A percentile compares a stretch with the other conserved stretches of the same genome.
phyloP scores from a whole-genome alignment of 2,329 filamentous ascomycete species.

The Neoscytalidium dimidiatum region DNA sequence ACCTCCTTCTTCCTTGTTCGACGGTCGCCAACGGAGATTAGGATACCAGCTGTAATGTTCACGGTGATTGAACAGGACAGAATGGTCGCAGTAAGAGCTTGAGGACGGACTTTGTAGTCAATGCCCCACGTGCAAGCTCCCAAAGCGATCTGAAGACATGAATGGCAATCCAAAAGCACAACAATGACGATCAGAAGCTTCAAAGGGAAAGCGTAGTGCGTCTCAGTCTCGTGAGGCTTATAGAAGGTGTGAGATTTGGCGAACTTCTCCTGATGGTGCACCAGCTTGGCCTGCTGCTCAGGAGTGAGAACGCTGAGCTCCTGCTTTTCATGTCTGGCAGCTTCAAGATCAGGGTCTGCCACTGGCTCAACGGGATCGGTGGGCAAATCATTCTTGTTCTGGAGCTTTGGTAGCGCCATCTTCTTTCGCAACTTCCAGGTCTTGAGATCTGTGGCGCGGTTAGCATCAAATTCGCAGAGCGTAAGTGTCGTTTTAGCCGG shows the following conservation, averaged over 20 bases:
- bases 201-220: slow-evolving; percentile 74
- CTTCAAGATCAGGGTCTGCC: slow-evolving; percentile 8
- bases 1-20: slow-evolving; percentile 81
- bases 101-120: slow-evolving; percentile 63
- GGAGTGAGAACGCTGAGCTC: slow-evolving; percentile 53
- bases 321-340: slow-evolving; percentile 14
- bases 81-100: slow-evolving; percentile 74
- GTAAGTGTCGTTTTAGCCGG: neutral
- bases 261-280: slow-evolving; percentile 75
- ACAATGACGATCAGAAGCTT: slow-evolving; percentile 71
- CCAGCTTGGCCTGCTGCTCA: slow-evolving; percentile 64
- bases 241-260: slow-evolving; percentile 81
- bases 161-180: slow-evolving; percentile 72
- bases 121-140: slow-evolving; percentile 76
- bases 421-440: slow-evolving; percentile 64
- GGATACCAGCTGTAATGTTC: slow-evolving; percentile 71
- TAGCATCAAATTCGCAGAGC: neutral
- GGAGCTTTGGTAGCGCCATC: slow-evolving; percentile 58
- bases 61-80: slow-evolving; percentile 73
- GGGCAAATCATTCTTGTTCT: slow-evolving; percentile 67
- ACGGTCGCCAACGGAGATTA: slow-evolving; percentile 73
- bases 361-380: slow-evolving; percentile 24
- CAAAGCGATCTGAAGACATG: slow-evolving; percentile 72
- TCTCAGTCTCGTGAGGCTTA: slow-evolving; percentile 78
- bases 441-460: slow-evolving; percentile 44